phyloP scores from a whole-genome alignment of 257 asterid genomes.

The Nicotiana undulata region DNA sequence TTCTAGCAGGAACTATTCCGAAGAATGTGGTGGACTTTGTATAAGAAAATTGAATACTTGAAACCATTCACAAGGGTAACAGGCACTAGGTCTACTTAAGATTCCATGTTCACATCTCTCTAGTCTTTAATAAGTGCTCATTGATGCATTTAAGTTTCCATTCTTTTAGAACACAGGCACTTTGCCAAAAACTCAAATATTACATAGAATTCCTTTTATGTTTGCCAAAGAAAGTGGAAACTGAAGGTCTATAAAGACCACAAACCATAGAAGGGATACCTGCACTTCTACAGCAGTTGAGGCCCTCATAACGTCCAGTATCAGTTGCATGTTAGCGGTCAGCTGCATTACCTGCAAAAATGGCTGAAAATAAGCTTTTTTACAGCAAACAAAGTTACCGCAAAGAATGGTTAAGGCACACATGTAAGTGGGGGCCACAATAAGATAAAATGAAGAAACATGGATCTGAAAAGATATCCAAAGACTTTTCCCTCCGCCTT shows the following conservation, averaged over 20 bases:
- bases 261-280: slow-evolving; percentile 25
- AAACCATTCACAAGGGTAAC: neutral
- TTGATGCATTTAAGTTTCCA: neutral
- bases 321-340: slow-evolving; percentile 52
- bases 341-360: slow-evolving; percentile 41
- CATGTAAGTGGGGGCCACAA: neutral
- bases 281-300: slow-evolving; percentile 67
- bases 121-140: neutral
- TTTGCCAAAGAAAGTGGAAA: neutral
- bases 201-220: neutral
- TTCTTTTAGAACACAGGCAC: neutral
- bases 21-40: neutral
- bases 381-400: neutral
- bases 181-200: neutral
- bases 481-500: neutral
- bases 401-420: neutral
- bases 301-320: slow-evolving; percentile 38
- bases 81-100: neutral
- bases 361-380: neutral
- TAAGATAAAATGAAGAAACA: neutral
- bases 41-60: neutral
- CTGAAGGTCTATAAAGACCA: neutral
- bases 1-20: neutral
- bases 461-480: neutral
- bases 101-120: neutral